Percentiles rank a stretch among this genome's conserved stretches.
phyloP scores from a whole-genome alignment of 805 yeast species.

The Starmera dryadoides region DNA sequence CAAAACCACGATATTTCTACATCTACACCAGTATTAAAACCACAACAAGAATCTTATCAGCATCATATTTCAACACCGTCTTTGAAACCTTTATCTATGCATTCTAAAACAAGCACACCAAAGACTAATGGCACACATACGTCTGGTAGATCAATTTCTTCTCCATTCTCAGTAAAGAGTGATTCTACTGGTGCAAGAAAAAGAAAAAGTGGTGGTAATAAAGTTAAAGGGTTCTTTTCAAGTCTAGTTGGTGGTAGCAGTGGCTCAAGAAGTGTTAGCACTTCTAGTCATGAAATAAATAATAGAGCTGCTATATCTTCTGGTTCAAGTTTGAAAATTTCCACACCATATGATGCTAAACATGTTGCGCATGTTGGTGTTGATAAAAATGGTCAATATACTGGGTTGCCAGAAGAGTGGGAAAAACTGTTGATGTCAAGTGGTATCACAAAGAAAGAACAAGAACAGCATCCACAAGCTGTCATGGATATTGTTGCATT shows the following conservation, averaged over 20 bases:
- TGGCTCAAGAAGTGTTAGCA: conserved; percentile 19
- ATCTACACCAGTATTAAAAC: background rate
- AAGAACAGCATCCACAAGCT: conserved; percentile 87
- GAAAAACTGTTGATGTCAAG: conserved; percentile 72
- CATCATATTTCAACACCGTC: no score
- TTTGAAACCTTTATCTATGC: no score
- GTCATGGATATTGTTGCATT: conserved; percentile 87
- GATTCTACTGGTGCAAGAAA: conserved; percentile 8
- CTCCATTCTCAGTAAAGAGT: conserved; percentile 11
- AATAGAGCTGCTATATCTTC: conserved; percentile 10
- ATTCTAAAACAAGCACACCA: background rate
- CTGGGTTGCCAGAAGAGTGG: conserved; percentile 94
- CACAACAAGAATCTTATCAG: no score
- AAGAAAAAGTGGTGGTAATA: conserved; percentile 40
- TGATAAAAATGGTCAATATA: conserved; percentile 78
- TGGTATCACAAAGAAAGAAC: conserved; percentile 85
- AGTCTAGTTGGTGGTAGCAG: conserved; percentile 26
- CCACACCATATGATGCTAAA: conserved; percentile 87
- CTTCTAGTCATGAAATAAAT: conserved; percentile 12
- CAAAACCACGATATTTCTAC: background rate
- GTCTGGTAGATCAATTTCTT: conserved; percentile 16
- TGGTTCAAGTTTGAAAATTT: conserved; percentile 42
- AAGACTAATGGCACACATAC: background rate
- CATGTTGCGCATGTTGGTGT: conserved; percentile 93
- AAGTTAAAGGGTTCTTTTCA: conserved; percentile 53